Evolutionary conservation across 1,139 yeast species (phyloP).

Genomic region (Meyerozyma sp.): DNA sequence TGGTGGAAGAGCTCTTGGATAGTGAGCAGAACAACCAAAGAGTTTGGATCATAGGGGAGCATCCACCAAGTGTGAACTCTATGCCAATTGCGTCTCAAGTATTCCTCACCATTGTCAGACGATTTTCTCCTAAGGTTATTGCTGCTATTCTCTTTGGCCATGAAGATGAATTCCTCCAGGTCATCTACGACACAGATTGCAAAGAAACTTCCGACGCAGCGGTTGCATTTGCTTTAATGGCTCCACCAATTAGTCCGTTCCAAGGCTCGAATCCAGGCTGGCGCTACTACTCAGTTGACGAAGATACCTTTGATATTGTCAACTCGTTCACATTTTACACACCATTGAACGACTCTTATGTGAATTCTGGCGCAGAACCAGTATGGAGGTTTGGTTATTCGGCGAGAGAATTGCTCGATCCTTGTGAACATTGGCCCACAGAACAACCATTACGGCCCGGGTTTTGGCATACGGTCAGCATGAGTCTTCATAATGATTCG

Average conservation of each 20-base stretch:
- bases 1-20: conserved; percentile 23
- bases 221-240: conserved; percentile 24
- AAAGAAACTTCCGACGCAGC: conserved; percentile 9
- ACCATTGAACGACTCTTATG: conserved; percentile 21
- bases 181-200: conserved; percentile 17
- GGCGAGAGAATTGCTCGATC: conserved; percentile 25
- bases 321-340: conserved; percentile 27
- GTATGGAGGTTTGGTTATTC: conserved; percentile 25
- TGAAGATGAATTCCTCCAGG: conserved; percentile 20
- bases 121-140: conserved; percentile 29
- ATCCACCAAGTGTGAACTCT: conserved; percentile 17
- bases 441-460: conserved; percentile 20
- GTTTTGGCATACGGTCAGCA: conserved; percentile 20
- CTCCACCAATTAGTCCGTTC: conserved; percentile 26
- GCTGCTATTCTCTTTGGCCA: conserved; percentile 29
- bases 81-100: conserved; percentile 23
- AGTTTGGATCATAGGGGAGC: conserved; percentile 29
- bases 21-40: conserved; percentile 23
- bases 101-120: conserved; percentile 21
- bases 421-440: conserved; percentile 21
- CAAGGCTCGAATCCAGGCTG: conserved; percentile 26
- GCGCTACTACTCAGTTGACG: conserved; percentile 28
- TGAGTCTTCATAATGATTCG: conserved; percentile 7
- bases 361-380: conserved; percentile 25
- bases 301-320: conserved; percentile 22